Evolutionary conservation across 2,329 filamentous ascomycete species (phyloP).

Genomic region (Verticillium isaacii): DNA sequence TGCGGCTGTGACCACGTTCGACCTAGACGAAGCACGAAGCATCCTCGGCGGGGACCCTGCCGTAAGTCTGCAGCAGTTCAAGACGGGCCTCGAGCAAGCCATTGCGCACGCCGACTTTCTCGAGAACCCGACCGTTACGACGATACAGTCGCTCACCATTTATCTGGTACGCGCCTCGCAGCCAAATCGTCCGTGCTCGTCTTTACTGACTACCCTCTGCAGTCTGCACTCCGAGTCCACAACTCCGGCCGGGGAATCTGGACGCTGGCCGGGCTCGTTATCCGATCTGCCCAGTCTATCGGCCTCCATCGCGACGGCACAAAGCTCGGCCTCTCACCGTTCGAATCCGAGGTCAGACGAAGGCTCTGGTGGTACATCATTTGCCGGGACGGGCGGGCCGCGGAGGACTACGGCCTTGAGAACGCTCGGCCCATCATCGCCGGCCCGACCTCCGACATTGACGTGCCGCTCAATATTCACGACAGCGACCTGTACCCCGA

Average conservation of each 20-base stretch:
- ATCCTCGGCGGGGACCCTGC: constrained; percentile 17
- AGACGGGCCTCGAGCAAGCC: constrained; percentile 29
- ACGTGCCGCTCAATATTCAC: constrained; percentile 52
- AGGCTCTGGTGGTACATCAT: constrained; percentile 53
- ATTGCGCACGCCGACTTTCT: constrained; percentile 33
- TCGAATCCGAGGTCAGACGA: constrained; percentile 49
- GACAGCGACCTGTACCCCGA: constrained; percentile 45
- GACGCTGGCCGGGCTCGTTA: constrained; percentile 36
- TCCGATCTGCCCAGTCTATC: constrained; percentile 44
- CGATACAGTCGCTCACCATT: constrained; percentile 29
- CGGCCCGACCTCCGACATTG: constrained; percentile 36
- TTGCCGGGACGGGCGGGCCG: constrained; percentile 45
- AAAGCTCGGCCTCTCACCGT: constrained; percentile 25
- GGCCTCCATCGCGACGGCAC: constrained; percentile 44
- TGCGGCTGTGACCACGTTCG: constrained; percentile 36
- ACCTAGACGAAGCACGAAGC: constrained; percentile 26
- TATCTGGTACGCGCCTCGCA: constrained; percentile 24
- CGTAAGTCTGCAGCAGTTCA: constrained; percentile 21
- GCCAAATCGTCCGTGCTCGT: no score
- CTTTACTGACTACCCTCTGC: constrained; percentile 7
- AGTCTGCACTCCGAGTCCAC: constrained; percentile 24
- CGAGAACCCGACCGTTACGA: constrained; percentile 29
- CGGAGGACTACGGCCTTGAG: constrained; percentile 50
- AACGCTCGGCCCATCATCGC: constrained; percentile 26
- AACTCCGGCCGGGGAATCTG: constrained; percentile 29